Conservation (phyloP, 139 green algal species). For the Coelastrella sp. region DNA sequence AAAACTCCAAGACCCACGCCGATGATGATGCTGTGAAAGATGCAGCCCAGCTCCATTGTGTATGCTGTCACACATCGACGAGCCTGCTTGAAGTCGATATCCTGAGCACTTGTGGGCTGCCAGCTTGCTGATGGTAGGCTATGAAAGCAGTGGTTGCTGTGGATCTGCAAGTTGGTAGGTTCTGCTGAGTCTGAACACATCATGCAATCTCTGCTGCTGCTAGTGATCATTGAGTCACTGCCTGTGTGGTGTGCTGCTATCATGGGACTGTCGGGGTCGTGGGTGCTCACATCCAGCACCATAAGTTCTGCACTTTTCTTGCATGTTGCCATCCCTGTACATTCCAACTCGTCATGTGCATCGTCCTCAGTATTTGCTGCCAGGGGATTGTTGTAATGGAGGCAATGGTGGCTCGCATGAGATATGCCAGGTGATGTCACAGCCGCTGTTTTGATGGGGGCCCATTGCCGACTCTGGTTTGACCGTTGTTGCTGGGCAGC, state of each 20-base stretch:
- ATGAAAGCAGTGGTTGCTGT: conserved; percentile 41
- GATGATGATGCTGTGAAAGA: conserved; percentile 60
- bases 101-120: neutral
- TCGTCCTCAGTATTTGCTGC: no score
- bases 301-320: neutral
- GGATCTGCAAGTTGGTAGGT: no score
- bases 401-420: neutral
- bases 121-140: neutral
- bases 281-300: neutral
- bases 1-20: conserved; percentile 49
- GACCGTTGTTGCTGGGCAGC: conserved; percentile 6
- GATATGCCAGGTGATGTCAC: no score
- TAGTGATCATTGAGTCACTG: neutral
- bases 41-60: conserved; percentile 65
- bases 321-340: no score
- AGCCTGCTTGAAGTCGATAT: neutral
- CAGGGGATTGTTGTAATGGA: neutral
- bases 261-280: neutral
- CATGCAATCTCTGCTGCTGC: neutral
- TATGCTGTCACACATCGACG: conserved; percentile 39
- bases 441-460: no score
- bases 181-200: no score
- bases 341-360: no score
- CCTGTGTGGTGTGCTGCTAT: neutral
- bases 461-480: no score